Percentiles rank a stretch among this genome's conserved stretches.
These are phyloP conservation scores for Taxillus chinensis DNA, from an alignment of 164 flowering plant species.

Conservation along the genomic window DNA sequence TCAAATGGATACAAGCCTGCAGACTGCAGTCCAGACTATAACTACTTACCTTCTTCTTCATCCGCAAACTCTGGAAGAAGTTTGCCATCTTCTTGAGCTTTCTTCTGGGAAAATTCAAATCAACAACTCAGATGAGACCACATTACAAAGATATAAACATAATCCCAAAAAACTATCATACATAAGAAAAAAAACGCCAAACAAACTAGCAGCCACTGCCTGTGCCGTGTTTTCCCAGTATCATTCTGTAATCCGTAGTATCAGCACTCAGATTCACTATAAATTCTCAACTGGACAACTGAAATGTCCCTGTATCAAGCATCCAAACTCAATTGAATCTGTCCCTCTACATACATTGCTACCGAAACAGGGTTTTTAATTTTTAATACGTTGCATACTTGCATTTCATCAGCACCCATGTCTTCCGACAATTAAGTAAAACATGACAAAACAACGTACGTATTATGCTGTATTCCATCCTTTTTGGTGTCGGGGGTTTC, in stretches of 20 bases:
- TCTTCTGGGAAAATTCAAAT: slow-evolving; percentile 40
- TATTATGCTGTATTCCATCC: too few species aligned
- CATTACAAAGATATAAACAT: background rate
- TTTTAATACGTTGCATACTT: too few species aligned
- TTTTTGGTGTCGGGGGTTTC: background rate
- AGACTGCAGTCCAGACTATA: background rate
- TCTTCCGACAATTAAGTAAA: too few species aligned
- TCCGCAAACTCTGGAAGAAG: slow-evolving; percentile 83
- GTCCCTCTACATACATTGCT: too few species aligned
- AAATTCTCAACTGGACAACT: background rate
- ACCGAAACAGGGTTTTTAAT: too few species aligned
- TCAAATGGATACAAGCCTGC: background rate
- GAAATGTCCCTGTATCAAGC: too few species aligned
- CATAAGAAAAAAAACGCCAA: too few species aligned
- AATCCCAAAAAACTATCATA: background rate
- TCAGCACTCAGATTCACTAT: background rate
- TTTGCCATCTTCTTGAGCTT: slow-evolving; percentile 64
- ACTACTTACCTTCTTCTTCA: slow-evolving; percentile 69
- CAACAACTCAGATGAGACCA: background rate
- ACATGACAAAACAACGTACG: too few species aligned
- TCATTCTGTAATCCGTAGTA: background rate
- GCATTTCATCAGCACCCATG: too few species aligned
- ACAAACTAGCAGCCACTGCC: too few species aligned
- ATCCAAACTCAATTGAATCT: too few species aligned
- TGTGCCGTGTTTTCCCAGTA: background rate